A percentile compares a stretch with the other conserved stretches of the same genome.
These are phyloP conservation scores for Beta corolliflora DNA, from an alignment of 179 eudicot species.

Conservation along the genomic window DNA sequence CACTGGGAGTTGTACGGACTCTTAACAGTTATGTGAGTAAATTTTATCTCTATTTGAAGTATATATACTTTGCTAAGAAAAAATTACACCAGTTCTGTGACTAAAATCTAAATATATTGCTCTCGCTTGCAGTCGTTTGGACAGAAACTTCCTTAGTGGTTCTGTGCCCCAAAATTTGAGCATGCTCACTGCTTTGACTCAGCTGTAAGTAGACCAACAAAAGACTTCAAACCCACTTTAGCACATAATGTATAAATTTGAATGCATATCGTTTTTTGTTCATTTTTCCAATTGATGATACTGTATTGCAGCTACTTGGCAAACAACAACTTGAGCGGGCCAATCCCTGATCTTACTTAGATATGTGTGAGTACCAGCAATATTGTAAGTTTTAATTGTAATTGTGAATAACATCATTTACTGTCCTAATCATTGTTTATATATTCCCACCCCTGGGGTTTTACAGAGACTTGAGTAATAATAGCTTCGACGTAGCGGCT, in stretches of 20 bases:
- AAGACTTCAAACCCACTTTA: neutral
- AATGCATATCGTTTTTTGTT: neutral
- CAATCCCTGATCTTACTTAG: slow-evolving; percentile 42
- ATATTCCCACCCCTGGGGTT: slow-evolving; percentile 1
- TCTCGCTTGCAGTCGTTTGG: slow-evolving; percentile 50
- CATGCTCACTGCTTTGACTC: slow-evolving; percentile 35
- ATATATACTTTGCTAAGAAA: neutral
- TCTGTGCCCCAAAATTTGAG: slow-evolving; percentile 44
- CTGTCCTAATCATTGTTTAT: too few relatives aligned
- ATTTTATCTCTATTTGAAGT: slow-evolving; percentile 20
- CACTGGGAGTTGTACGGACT: slow-evolving; percentile 50
- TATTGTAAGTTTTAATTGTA: too few relatives aligned
- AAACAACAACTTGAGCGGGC: slow-evolving; percentile 39
- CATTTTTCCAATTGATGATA: neutral
- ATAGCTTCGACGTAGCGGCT: slow-evolving; percentile 44
- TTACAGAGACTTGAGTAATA: slow-evolving; percentile 89
- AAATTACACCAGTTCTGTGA: neutral
- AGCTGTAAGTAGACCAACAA: slow-evolving; percentile 44
- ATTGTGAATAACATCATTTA: slow-evolving; percentile 5
- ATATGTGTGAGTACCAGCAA: slow-evolving; percentile 40
- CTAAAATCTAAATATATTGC: slow-evolving; percentile 12
- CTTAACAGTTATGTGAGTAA: slow-evolving; percentile 64
- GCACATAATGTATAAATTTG: neutral
- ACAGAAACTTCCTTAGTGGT: slow-evolving; percentile 48
- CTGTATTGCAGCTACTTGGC: slow-evolving; percentile 40